Percentiles rank a stretch among this genome's conserved stretches.
These are phyloP conservation scores for Proliferodiscus dingleyae DNA, from an alignment of 2,329 filamentous ascomycete species.

Conservation along the genomic window DNA sequence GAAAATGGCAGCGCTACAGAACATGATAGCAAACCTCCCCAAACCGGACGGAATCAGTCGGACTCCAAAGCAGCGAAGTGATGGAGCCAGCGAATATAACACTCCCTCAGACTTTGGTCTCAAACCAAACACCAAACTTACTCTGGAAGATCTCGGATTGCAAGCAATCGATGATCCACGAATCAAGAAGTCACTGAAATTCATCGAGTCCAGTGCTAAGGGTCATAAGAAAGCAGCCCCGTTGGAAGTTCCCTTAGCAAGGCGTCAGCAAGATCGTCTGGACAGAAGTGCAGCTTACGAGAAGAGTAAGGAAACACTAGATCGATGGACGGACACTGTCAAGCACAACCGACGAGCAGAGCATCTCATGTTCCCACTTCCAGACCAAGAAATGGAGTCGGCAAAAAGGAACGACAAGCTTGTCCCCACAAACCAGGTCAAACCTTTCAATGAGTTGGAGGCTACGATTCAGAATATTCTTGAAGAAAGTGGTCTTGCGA, in stretches of 20 bases:
- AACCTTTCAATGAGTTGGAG: constrained; percentile 76
- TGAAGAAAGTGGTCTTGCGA: constrained; percentile 74
- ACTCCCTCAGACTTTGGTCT: constrained; percentile 56
- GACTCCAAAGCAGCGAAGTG: constrained; percentile 29
- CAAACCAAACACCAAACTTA: constrained; percentile 44
- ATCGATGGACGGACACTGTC: constrained; percentile 91
- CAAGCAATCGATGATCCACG: constrained; percentile 67
- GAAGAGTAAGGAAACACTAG: constrained; percentile 85
- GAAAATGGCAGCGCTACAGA: constrained; percentile 60
- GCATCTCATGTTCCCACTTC: constrained; percentile 81
- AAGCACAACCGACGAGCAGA: constrained; percentile 90
- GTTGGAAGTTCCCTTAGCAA: constrained; percentile 76
- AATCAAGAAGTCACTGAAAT: constrained; percentile 74
- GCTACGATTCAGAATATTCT: constrained; percentile 82
- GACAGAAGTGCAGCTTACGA: constrained; percentile 80
- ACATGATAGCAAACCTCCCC: constrained; percentile 62
- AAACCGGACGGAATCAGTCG: constrained; percentile 27
- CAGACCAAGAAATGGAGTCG: constrained; percentile 59
- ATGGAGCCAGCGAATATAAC: constrained; percentile 54
- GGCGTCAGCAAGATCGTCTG: constrained; percentile 79
- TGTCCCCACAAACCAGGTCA: constrained; percentile 56
- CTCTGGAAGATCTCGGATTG: constrained; percentile 69
- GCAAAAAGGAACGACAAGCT: constrained; percentile 59
- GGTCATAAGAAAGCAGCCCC: constrained; percentile 56
- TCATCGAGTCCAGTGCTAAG: constrained; percentile 61